These are phyloP conservation scores for Volvariella surrecta DNA, from an alignment of 1,284 basidiomycete genomes.

Conservation along the genomic window DNA sequence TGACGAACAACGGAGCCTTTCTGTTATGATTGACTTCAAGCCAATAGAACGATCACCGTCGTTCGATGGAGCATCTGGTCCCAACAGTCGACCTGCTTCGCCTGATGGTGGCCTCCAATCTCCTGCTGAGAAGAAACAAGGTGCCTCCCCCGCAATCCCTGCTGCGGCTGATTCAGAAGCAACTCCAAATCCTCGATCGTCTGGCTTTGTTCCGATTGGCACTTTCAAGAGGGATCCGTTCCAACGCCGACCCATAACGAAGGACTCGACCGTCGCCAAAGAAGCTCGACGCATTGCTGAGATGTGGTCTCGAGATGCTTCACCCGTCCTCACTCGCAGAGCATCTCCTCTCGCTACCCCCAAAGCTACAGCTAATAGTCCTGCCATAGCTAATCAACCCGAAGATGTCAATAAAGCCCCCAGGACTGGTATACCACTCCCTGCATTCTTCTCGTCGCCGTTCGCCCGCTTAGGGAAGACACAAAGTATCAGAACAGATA, in stretches of 20 bases:
- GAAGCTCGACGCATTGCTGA: conserved; percentile 29
- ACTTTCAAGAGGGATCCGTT: conserved; percentile 32
- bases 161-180: conserved; percentile 21
- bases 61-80: background rate
- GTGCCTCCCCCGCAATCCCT: conserved; percentile 5
- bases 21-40: background rate
- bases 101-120: no score
- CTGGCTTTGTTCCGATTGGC: conserved; percentile 61
- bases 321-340: conserved; percentile 5
- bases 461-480: conserved; percentile 4
- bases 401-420: background rate
- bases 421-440: no score
- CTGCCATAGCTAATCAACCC: background rate
- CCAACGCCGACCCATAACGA: conserved; percentile 15
- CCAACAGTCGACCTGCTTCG: no score
- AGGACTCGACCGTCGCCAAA: conserved; percentile 22
- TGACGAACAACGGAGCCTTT: conserved; percentile 4
- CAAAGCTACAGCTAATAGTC: background rate
- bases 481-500: conserved; percentile 23
- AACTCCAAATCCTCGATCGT: conserved; percentile 60
- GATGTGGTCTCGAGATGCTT: conserved; percentile 22
- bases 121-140: conserved; percentile 5
- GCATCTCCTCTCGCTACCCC: background rate
- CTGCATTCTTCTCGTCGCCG: background rate
- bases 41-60: conserved; percentile 10